Evolutionary conservation across 352 stramenopile genomes (phyloP).

Genomic region (Elongisporangium senticosum): DNA sequence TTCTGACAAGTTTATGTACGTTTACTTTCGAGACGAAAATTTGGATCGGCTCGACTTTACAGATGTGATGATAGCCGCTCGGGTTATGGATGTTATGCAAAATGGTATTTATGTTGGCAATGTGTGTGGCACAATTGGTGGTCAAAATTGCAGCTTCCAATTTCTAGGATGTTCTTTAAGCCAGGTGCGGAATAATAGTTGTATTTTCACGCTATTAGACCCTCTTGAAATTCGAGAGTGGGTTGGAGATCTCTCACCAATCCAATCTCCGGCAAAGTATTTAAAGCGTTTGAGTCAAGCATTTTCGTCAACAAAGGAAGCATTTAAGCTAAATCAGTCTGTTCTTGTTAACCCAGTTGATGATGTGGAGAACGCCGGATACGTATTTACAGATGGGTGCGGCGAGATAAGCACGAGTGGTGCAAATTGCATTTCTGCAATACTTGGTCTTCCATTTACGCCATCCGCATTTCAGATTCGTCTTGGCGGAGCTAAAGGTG

Average conservation of each 20-base stretch:
- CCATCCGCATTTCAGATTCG: constrained; percentile 77
- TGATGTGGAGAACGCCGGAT: constrained; percentile 40
- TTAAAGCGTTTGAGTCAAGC: constrained; percentile 71
- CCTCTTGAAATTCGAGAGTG: constrained; percentile 41
- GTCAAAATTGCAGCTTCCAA: constrained; percentile 22
- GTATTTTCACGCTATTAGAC: constrained; percentile 61
- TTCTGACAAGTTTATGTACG: constrained; percentile 72
- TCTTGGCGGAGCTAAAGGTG: constrained; percentile 64
- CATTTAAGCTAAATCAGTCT: constrained; percentile 33
- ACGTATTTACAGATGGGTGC: constrained; percentile 69
- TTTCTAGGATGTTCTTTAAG: constrained; percentile 75
- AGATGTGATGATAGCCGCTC: constrained; percentile 21
- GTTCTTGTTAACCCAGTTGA: constrained; percentile 37
- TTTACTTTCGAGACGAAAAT: constrained; percentile 81
- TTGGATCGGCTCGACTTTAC: constrained; percentile 64
- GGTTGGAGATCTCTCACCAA: constrained; percentile 50
- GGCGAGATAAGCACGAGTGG: constrained; percentile 46
- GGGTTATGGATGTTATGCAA: constrained; percentile 34
- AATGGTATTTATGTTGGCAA: constrained; percentile 35
- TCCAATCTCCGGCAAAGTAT: constrained; percentile 63
- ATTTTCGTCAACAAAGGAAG: constrained; percentile 60
- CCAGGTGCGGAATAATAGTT: constrained; percentile 66
- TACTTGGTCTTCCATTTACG: constrained; percentile 27
- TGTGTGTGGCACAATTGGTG: constrained; percentile 4
- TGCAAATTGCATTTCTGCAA: constrained; percentile 26